These are phyloP conservation scores for Croton setiger DNA, from an alignment of 441 rosid species.

Conservation along the genomic window DNA sequence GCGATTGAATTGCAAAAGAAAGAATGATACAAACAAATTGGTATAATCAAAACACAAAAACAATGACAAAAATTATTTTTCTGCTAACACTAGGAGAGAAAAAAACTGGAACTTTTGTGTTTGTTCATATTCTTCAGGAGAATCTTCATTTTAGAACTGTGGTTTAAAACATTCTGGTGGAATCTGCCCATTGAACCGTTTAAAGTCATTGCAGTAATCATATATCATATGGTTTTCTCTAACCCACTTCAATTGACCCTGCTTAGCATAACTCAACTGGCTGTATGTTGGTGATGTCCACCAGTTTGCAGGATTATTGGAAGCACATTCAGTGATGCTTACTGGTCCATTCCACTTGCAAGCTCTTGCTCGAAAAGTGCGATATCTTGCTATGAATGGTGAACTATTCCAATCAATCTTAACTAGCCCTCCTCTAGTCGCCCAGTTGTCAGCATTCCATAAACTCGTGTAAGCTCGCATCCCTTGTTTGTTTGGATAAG, in stretches of 20 bases:
- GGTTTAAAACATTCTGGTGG: constrained; percentile 50
- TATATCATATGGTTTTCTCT: constrained; percentile 65
- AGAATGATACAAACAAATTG: background rate
- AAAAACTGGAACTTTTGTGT: constrained; percentile 7
- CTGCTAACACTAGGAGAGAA: background rate
- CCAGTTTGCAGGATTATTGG: constrained; percentile 50
- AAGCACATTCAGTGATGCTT: constrained; percentile 48
- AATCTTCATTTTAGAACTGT: constrained; percentile 36
- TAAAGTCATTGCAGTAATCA: constrained; percentile 63
- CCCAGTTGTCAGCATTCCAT: constrained; percentile 71
- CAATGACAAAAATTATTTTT: background rate
- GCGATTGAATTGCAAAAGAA: background rate
- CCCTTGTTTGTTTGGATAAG: constrained; percentile 50
- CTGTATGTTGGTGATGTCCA: constrained; percentile 57
- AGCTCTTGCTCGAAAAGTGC: constrained; percentile 40
- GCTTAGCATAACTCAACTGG: constrained; percentile 39
- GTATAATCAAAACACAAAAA: background rate
- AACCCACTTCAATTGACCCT: constrained; percentile 47
- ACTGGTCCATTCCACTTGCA: constrained; percentile 63
- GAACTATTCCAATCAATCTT: constrained; percentile 56
- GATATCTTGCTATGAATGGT: constrained; percentile 53
- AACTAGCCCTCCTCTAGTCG: constrained; percentile 52
- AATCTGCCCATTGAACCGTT: constrained; percentile 54
- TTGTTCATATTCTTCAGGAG: background rate
- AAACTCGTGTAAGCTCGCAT: constrained; percentile 60